Conservation (phyloP, 1,284 basidiomycete genomes). For the Austroboletus rostrupii region DNA sequence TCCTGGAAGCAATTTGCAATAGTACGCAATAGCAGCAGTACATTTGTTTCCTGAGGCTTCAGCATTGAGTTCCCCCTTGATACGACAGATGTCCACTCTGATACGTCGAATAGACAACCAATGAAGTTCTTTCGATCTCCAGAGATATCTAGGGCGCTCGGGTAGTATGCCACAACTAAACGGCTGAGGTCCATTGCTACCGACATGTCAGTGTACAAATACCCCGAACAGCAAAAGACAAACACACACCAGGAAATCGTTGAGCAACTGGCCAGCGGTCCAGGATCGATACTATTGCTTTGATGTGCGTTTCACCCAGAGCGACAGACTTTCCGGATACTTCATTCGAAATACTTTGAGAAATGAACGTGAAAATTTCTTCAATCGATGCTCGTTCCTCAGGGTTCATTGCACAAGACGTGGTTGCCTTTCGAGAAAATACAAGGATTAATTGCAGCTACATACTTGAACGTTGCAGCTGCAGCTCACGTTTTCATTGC, state of each 20-base stretch:
- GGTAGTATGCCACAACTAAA: conserved; percentile 67
- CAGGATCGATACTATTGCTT: conserved; percentile 63
- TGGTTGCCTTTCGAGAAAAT: conserved; percentile 50
- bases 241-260: conserved; percentile 73
- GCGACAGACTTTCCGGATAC: conserved; percentile 29
- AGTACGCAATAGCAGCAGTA: conserved; percentile 78
- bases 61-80: conserved; percentile 51
- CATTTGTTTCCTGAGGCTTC: conserved; percentile 82
- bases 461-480: conserved; percentile 1
- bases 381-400: conserved; percentile 64
- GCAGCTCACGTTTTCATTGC: conserved; percentile 58
- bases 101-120: conserved; percentile 60
- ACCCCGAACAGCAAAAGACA: neutral
- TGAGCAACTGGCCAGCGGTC: conserved; percentile 77
- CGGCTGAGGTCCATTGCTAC: conserved; percentile 86
- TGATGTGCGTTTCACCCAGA: conserved; percentile 51
- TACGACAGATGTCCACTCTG: conserved; percentile 54
- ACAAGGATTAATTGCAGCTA: conserved; percentile 1
- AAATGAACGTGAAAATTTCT: conserved; percentile 65
- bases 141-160: conserved; percentile 45
- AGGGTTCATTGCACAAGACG: conserved; percentile 63
- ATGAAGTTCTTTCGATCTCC: conserved; percentile 53
- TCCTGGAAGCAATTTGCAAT: conserved; percentile 80
- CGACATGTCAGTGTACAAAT: conserved; percentile 1
- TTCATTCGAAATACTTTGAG: conserved; percentile 43